phyloP scores from a whole-genome alignment of 2,329 filamentous ascomycete genomes.

The Cercospora sp. region DNA sequence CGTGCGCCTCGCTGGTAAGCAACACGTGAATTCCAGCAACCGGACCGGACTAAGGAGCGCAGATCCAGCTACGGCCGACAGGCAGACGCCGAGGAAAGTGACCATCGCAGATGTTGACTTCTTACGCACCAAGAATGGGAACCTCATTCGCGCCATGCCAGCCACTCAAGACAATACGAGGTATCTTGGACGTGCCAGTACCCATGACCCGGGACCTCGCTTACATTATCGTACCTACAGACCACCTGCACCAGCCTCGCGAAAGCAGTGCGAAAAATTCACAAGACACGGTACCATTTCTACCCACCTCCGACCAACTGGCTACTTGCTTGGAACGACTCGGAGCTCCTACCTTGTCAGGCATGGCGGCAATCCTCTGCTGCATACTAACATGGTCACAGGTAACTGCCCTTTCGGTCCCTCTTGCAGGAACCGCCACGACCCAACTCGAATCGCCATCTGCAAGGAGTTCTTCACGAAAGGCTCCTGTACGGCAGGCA shows the following conservation, averaged over 20 bases:
- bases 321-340: constrained; percentile 12
- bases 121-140: constrained; percentile 82
- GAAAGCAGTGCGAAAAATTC: constrained; percentile 37
- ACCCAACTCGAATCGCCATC: constrained; percentile 80
- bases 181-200: constrained; percentile 1
- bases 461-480: constrained; percentile 86
- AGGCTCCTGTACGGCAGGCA: constrained; percentile 72
- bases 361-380: constrained; percentile 28
- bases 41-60: constrained; percentile 18
- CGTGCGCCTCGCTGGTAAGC: constrained; percentile 68
- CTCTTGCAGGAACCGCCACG: constrained; percentile 77
- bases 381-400: constrained; percentile 44
- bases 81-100: constrained; percentile 70
- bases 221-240: constrained; percentile 18
- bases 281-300: constrained; percentile 37
- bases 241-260: constrained; percentile 17
- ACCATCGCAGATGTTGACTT: constrained; percentile 77
- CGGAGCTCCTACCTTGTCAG: constrained; percentile 11
- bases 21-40: constrained; percentile 13
- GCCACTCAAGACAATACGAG: not conserved
- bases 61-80: constrained; percentile 28
- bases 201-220: not conserved
- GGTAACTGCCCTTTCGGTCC: constrained; percentile 84
- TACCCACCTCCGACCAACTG: constrained; percentile 14
- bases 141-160: constrained; percentile 63